phyloP scores from a whole-genome alignment of 148 eudicot species.

The Silene conica region DNA sequence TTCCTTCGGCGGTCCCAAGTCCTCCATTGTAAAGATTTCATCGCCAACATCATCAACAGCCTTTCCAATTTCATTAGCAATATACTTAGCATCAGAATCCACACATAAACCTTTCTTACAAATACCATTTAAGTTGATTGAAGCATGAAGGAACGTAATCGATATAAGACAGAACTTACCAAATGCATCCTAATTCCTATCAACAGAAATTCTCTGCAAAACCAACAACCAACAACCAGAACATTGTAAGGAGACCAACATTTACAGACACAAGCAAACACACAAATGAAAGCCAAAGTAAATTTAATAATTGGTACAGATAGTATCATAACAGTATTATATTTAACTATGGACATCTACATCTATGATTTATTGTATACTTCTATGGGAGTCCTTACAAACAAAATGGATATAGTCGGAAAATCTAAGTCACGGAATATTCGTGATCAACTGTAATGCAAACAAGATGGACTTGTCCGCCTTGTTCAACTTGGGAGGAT shows the following conservation, averaged over 20 bases:
- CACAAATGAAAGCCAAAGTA: background rate
- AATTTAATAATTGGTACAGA: background rate
- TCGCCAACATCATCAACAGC: background rate
- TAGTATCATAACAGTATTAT: background rate
- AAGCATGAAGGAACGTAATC: background rate
- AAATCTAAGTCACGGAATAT: background rate
- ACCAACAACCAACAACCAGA: background rate
- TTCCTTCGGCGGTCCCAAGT: conserved; percentile 18
- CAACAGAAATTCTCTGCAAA: background rate
- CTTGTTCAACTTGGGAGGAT: background rate
- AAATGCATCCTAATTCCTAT: background rate
- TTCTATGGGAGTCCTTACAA: background rate
- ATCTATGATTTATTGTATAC: background rate
- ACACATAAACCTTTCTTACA: background rate
- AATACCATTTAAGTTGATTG: conserved; percentile 6
- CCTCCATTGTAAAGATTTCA: conserved; percentile 30
- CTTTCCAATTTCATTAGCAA: conserved; percentile 13
- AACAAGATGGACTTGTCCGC: background rate
- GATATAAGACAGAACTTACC: background rate
- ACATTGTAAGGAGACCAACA: background rate
- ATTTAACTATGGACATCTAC: background rate
- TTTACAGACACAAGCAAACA: background rate
- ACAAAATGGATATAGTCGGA: background rate
- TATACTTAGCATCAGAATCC: conserved; percentile 5
- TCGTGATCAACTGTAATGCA: background rate